Conservation (phyloP, 2,329 filamentous ascomycete species). For the Sporothrix phasma region DNA sequence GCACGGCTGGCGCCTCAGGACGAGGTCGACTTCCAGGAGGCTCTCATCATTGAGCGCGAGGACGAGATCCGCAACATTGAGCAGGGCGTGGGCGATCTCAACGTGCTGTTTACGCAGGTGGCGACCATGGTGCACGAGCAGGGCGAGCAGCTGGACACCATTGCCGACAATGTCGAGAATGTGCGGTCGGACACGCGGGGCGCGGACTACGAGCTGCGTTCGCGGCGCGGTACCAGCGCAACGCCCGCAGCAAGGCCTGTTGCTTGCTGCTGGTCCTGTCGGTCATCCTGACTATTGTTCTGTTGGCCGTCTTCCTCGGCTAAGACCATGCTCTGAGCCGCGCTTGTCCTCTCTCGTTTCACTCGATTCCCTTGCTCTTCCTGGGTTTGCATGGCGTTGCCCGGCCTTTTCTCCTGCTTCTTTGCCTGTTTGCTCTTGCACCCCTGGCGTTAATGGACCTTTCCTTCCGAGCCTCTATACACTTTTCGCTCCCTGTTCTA, state of each 20-base stretch:
- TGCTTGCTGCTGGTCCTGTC: slow-evolving; percentile 81
- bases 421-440: not conserved
- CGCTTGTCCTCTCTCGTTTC: not conserved
- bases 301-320: slow-evolving; percentile 75
- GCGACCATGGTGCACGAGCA: slow-evolving; percentile 94
- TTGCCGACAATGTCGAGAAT: slow-evolving; percentile 78
- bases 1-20: slow-evolving; percentile 77
- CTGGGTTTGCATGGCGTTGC: not conserved
- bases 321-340: slow-evolving; percentile 29
- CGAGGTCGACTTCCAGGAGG: slow-evolving; percentile 96
- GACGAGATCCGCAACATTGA: slow-evolving; percentile 96
- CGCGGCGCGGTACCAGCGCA: slow-evolving; percentile 91
- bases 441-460: not conserved
- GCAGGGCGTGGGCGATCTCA: slow-evolving; percentile 88
- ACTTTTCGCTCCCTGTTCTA: not conserved
- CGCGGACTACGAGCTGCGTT: slow-evolving; percentile 75
- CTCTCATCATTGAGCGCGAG: slow-evolving; percentile 90
- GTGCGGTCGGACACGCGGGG: slow-evolving; percentile 73
- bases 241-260: slow-evolving; percentile 87
- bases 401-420: not conserved
- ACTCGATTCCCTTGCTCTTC: not conserved
- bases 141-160: slow-evolving; percentile 77
- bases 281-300: slow-evolving; percentile 79
- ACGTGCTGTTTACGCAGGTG: slow-evolving; percentile 96
- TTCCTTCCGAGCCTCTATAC: not conserved